Conservation (phyloP, 1,139 yeast genomes). For the Yamadazyma mexicana region DNA sequence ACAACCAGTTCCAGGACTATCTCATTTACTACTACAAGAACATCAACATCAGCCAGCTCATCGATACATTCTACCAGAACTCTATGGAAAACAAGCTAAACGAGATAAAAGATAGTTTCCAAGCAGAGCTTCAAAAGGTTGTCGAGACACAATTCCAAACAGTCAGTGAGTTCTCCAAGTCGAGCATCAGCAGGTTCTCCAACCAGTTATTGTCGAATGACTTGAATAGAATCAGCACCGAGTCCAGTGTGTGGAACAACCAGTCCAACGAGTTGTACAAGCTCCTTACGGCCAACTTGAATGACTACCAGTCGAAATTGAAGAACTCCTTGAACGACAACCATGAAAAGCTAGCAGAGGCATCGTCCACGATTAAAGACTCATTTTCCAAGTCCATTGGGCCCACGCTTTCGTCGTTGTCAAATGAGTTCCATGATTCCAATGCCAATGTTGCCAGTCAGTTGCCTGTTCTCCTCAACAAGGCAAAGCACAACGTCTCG, state of each 20-base stretch:
- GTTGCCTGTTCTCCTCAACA: conserved; percentile 3
- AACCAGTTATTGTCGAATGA: conserved; percentile 4
- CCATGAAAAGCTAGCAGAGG: conserved; percentile 7
- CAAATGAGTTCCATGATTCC: neutral
- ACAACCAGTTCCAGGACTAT: conserved; percentile 17
- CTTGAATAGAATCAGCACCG: conserved; percentile 5
- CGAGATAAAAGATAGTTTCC: conserved; percentile 7
- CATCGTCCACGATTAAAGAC: conserved; percentile 7
- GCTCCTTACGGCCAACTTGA: conserved; percentile 7
- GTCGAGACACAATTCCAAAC: conserved; percentile 8
- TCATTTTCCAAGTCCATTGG: conserved; percentile 7
- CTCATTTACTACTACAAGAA: conserved; percentile 16
- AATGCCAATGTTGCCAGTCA: conserved; percentile 1
- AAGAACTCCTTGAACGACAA: conserved; percentile 7
- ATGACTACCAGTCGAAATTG: conserved; percentile 9
- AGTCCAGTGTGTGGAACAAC: conserved; percentile 7
- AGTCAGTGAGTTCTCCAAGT: conserved; percentile 4
- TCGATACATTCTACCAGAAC: conserved; percentile 10
- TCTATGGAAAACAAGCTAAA: conserved; percentile 8
- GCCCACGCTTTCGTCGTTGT: conserved; percentile 6
- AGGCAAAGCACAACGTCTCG: conserved; percentile 2
- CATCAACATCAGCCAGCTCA: conserved; percentile 9
- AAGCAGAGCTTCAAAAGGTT: conserved; percentile 4
- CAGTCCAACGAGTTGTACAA: conserved; percentile 10
- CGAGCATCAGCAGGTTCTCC: conserved; percentile 7